Percentiles rank a stretch among this genome's conserved stretches.
phyloP scores from a whole-genome alignment of 495 filamentous ascomycete species.

The Lophium mytilinum region DNA sequence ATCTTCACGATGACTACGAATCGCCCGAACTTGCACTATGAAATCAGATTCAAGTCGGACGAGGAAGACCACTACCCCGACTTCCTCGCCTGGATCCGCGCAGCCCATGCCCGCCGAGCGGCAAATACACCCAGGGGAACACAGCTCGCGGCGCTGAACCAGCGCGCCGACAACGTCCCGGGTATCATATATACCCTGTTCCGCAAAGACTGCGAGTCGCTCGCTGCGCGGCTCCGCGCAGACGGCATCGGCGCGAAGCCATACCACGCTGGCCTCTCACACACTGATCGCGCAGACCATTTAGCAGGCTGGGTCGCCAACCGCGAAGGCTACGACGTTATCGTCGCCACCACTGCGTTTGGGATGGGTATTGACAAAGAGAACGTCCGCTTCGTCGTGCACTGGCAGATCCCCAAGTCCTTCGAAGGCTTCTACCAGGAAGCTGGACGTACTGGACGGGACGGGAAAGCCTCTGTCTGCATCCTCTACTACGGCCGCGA shows the following conservation, averaged over 20 bases:
- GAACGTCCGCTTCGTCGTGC: slow-evolving; percentile 84
- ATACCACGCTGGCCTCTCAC: slow-evolving; percentile 60
- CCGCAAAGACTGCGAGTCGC: slow-evolving; percentile 63
- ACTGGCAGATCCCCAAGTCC: slow-evolving; percentile 85
- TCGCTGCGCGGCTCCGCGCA: slow-evolving; percentile 55
- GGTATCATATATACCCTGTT: slow-evolving; percentile 88
- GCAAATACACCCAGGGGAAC: slow-evolving; percentile 37
- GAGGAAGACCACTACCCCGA: slow-evolving; percentile 60
- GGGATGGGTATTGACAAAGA: slow-evolving; percentile 98
- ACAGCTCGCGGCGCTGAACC: slow-evolving; percentile 42
- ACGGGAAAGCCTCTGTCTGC: slow-evolving; percentile 76
- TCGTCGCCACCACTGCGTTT: slow-evolving; percentile 91
- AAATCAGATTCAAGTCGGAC: slow-evolving; percentile 76
- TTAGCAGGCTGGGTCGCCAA: slow-evolving; percentile 68
- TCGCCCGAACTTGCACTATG: slow-evolving; percentile 82
- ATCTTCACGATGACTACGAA: slow-evolving; percentile 73
- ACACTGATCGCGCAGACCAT: slow-evolving; percentile 54
- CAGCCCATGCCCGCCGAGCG: slow-evolving; percentile 56
- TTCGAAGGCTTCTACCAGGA: slow-evolving; percentile 97
- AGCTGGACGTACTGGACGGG: slow-evolving; percentile 82
- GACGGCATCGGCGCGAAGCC: slow-evolving; percentile 60
- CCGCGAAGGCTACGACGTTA: slow-evolving; percentile 69
- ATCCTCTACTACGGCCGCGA: slow-evolving; percentile 83
- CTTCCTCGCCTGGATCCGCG: slow-evolving; percentile 64
- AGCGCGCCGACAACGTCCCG: slow-evolving; percentile 56